phyloP scores from a whole-genome alignment of 192 early-diverging fungal species.

The Mortierella hygrophila region DNA sequence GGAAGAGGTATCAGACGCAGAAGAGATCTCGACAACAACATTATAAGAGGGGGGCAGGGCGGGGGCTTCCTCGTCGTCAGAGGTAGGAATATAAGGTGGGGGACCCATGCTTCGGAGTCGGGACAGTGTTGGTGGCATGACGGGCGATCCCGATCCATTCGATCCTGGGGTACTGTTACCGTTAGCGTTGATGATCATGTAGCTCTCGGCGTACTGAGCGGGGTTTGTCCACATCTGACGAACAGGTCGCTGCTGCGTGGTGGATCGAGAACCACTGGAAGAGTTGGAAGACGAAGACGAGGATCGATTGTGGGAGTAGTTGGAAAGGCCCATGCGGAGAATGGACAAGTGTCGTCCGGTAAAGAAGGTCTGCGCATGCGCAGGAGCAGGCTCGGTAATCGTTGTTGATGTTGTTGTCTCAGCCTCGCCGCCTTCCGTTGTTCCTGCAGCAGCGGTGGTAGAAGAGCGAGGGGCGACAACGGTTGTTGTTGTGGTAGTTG shows the following conservation, averaged over 20 bases:
- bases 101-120: conserved; percentile 20
- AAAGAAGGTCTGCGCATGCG: conserved; percentile 12
- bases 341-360: conserved; percentile 28
- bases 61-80: conserved; percentile 3
- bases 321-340: conserved; percentile 19
- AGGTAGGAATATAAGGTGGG: conserved; percentile 13
- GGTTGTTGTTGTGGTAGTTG: conserved; percentile 20
- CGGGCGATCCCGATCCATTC: neutral
- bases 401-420: neutral
- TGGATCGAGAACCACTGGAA: conserved; percentile 12
- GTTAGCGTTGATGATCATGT: neutral
- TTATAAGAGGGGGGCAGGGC: conserved; percentile 26
- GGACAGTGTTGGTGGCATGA: neutral
- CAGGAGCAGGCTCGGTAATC: neutral
- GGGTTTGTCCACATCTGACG: conserved; percentile 5
- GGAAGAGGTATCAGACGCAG: neutral
- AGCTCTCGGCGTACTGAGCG: conserved; percentile 3
- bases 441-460: no score
- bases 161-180: neutral
- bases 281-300: neutral
- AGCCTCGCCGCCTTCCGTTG: neutral
- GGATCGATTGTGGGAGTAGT: neutral
- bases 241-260: neutral
- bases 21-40: neutral
- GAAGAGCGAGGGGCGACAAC: neutral